These are phyloP conservation scores for Clonostachys rosea DNA, from an alignment of 2,329 filamentous ascomycete species.

Conservation along the genomic window DNA sequence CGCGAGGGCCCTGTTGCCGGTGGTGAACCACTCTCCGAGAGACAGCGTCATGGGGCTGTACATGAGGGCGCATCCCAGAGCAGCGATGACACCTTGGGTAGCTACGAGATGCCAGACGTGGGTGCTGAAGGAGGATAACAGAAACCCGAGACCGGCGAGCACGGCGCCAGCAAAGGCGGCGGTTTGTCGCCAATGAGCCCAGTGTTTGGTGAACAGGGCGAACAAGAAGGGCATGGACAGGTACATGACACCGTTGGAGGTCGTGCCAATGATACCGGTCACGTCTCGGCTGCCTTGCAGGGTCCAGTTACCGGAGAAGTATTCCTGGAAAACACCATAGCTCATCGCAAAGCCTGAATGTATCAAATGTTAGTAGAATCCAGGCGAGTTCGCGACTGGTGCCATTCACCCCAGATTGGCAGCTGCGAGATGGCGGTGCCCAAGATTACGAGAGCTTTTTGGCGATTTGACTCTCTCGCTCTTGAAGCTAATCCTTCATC, in stretches of 20 bases:
- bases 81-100: constrained; percentile 6
- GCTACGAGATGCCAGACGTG: constrained; percentile 7
- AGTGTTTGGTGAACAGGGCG: constrained; percentile 6
- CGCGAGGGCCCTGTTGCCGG: constrained; percentile 7
- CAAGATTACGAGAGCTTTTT: background rate
- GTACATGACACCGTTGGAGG: constrained; percentile 9
- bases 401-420: constrained; percentile 4
- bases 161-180: constrained; percentile 5
- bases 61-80: constrained; percentile 7
- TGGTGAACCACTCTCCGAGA: constrained; percentile 9
- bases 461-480: too few species aligned
- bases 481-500: too few species aligned
- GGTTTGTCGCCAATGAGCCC: constrained; percentile 5
- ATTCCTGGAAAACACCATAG: constrained; percentile 11
- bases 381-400: background rate
- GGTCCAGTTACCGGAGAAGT: constrained; percentile 5
- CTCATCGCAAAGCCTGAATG: constrained; percentile 8
- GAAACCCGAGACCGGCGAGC: constrained; percentile 6
- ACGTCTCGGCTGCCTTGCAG: constrained; percentile 3
- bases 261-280: constrained; percentile 10
- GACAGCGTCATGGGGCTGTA: constrained; percentile 8
- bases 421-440: background rate
- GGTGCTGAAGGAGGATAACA: constrained; percentile 6
- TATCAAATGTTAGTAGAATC: background rate
- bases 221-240: constrained; percentile 10